phyloP scores from a whole-genome alignment of 1,284 basidiomycete species.

The Ustilago loliicola region DNA sequence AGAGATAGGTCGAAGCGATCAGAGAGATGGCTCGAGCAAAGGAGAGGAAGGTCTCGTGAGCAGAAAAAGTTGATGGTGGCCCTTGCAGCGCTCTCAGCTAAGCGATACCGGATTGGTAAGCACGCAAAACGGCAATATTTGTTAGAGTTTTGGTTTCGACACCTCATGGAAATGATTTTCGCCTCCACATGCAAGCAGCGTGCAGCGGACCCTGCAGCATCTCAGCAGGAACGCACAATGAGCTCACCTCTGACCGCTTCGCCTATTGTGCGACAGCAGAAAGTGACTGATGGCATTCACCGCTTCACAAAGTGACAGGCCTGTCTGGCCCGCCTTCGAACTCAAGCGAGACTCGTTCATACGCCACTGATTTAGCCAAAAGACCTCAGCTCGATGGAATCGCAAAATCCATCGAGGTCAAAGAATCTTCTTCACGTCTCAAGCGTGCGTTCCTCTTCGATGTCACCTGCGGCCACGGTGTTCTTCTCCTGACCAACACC shows the following conservation, averaged over 20 bases:
- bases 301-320: not conserved
- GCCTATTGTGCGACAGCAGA: not conserved
- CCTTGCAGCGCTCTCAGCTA: slow-evolving; percentile 35
- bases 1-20: not conserved
- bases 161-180: not conserved
- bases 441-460: not conserved
- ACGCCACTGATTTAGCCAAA: not conserved
- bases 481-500: slow-evolving; percentile 6
- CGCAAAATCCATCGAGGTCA: not conserved
- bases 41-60: not conserved
- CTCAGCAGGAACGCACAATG: slow-evolving; percentile 27
- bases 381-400: not conserved
- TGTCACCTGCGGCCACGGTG: not conserved
- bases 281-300: slow-evolving; percentile 18
- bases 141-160: not conserved
- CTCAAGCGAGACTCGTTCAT: not conserved
- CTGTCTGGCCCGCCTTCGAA: not conserved
- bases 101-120: slow-evolving; percentile 39
- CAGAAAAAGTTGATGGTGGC: slow-evolving; percentile 22
- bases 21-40: not conserved
- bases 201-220: slow-evolving; percentile 41
- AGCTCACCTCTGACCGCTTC: slow-evolving; percentile 30
- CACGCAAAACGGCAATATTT: not conserved
- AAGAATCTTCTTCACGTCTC: slow-evolving; percentile 11
- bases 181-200: slow-evolving; percentile 27